Conservation (phyloP, 768 basidiomycete species). For the Sporobolomyces pararoseus region DNA sequence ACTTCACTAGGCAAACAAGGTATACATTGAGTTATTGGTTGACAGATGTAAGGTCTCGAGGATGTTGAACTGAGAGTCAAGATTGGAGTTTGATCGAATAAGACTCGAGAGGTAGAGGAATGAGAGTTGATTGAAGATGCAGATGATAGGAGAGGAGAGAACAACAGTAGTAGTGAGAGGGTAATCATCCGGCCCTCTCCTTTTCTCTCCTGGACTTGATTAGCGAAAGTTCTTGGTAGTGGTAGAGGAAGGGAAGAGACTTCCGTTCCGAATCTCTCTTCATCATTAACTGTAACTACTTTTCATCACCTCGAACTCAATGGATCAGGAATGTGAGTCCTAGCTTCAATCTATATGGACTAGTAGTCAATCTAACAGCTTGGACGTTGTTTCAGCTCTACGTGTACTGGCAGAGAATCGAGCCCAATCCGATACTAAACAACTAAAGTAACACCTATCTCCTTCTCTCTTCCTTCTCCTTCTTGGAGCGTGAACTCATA, state of each 20-base stretch:
- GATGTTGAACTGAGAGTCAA: not conserved
- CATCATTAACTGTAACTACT: not conserved
- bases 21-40: not conserved
- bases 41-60: too few relatives aligned
- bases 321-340: constrained; percentile 8
- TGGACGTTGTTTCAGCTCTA: constrained; percentile 5
- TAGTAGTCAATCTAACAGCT: too few relatives aligned
- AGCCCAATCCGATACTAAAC: constrained; percentile 22
- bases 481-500: not conserved
- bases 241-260: not conserved
- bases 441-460: constrained; percentile 10
- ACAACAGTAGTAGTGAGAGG: too few relatives aligned
- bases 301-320: not conserved
- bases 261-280: not conserved
- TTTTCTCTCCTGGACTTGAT: too few relatives aligned
- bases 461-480: not conserved
- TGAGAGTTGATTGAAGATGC: too few relatives aligned
- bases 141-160: too few relatives aligned
- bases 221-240: too few relatives aligned
- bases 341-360: not conserved
- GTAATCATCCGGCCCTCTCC: too few relatives aligned
- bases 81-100: too few relatives aligned
- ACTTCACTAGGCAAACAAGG: constrained; percentile 12
- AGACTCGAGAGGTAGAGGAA: too few relatives aligned
- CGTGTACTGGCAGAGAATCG: constrained; percentile 15